phyloP scores from a whole-genome alignment of 768 basidiomycete genomes.

The Psilocybe sp. region DNA sequence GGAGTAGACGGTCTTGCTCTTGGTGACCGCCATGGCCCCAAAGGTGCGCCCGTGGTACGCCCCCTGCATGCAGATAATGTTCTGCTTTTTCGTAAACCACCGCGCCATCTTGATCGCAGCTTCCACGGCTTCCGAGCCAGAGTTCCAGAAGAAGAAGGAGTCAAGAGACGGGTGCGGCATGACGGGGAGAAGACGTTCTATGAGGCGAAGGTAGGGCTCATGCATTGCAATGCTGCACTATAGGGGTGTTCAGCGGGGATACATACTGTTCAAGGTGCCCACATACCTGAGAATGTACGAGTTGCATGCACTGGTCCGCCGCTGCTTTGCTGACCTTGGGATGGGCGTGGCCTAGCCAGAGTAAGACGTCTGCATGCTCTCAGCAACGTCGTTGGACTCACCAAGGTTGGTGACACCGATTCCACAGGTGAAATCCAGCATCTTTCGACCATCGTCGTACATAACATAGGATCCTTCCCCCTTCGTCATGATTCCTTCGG shows the following conservation, averaged over 20 bases:
- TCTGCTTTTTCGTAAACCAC: slow-evolving; percentile 72
- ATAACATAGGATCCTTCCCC: slow-evolving; percentile 73
- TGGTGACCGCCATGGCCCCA: slow-evolving; percentile 92
- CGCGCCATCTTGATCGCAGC: slow-evolving; percentile 88
- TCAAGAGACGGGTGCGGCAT: slow-evolving; percentile 92
- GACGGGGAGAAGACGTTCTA: slow-evolving; percentile 78
- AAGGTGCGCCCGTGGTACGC: slow-evolving; percentile 92
- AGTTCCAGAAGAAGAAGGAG: slow-evolving; percentile 98
- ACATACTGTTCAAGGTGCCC: not conserved
- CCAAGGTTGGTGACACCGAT: slow-evolving; percentile 88
- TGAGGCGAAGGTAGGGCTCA: slow-evolving; percentile 81
- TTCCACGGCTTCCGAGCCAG: slow-evolving; percentile 92
- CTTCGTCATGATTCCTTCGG: slow-evolving; percentile 58
- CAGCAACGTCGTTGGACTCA: slow-evolving; percentile 22
- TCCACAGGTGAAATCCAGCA: slow-evolving; percentile 86
- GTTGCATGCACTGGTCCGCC: slow-evolving; percentile 79
- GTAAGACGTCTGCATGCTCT: not conserved
- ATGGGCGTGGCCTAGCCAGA: slow-evolving; percentile 73
- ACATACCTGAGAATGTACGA: slow-evolving; percentile 75
- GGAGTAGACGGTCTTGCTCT: slow-evolving; percentile 89
- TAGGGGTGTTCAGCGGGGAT: not conserved
- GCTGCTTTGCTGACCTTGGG: slow-evolving; percentile 84
- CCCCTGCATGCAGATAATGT: slow-evolving; percentile 91
- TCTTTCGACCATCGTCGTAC: slow-evolving; percentile 66
- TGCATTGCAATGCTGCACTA: slow-evolving; percentile 90